Base-by-base conservation (phyloP, 805 yeast species). In the Candida parachauliodes region DNA sequence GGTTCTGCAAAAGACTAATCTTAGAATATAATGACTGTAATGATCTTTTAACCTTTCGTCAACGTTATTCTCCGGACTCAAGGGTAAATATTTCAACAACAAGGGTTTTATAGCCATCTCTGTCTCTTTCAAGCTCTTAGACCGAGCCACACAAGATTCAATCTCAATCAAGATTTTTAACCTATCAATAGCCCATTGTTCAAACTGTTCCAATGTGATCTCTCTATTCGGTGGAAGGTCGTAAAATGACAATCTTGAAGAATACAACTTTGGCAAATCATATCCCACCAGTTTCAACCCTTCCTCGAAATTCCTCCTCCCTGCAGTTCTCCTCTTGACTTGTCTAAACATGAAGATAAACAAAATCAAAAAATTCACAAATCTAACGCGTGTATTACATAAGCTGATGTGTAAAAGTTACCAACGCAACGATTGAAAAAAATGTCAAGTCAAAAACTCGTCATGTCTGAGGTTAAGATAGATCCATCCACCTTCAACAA, bases 111-210 rank as follows among this genome's bases (percentile, higher is more conserved):
- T 65, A 3, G 74, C 64, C 8, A 64, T 53, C 48, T 83, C 91
- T 24, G 78, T 76, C 40, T 88, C 96, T 46, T 74, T 76, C 32
- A 74, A 54, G 1, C 74, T 58, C 50, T 79, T 78, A 42, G 81
- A 79, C 48, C 94, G 71, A 17, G 82, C 77, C 29, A 73, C 52
- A 45, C 84, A 77, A 1, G 87, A 74, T 52, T 91, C 97, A 35
- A 93, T 81, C 54, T 88, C 96, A 38, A 88, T 74, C 41, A 93
- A 68, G 7, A 93, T 77, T 53, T 83, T 80, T 45, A 91, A 69
- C 42, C 99, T 67, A 53, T 91, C 98, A 38, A 93, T 82, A 4
- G 98, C 98, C 96, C 97, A 93, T 4, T 73, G 71, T 62, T 93
- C 98, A 60, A 93, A 93, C 51, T 93, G 86, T 46, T 89, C 97